These are phyloP conservation scores for Suillus variegatus DNA, from an alignment of 768 basidiomycete species.

Conservation along the genomic window DNA sequence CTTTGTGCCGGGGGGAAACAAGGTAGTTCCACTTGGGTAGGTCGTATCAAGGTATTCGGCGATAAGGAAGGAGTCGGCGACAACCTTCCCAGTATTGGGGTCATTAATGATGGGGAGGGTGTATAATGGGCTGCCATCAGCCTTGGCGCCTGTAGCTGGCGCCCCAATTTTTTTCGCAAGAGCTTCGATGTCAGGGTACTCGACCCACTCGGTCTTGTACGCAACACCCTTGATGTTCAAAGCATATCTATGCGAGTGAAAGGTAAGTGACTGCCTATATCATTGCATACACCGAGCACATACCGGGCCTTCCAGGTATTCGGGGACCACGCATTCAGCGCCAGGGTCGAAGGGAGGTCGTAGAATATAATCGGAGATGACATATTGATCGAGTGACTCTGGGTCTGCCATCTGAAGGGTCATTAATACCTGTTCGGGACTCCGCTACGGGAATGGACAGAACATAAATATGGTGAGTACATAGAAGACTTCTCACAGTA, in stretches of 20 bases:
- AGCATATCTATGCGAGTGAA: constrained; percentile 29
- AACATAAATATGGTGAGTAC: neutral
- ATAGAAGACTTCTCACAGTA: constrained; percentile 1
- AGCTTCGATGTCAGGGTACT: constrained; percentile 42
- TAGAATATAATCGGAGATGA: constrained; percentile 39
- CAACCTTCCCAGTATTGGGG: constrained; percentile 32
- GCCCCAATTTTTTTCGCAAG: constrained; percentile 35
- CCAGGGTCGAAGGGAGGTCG: constrained; percentile 41
- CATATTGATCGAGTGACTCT: constrained; percentile 20
- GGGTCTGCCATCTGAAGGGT: neutral
- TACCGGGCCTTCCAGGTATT: constrained; percentile 50
- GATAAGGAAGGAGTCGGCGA: constrained; percentile 45
- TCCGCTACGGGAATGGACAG: constrained; percentile 4
- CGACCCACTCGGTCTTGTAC: constrained; percentile 45
- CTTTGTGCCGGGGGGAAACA: constrained; percentile 43
- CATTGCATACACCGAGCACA: constrained; percentile 5
- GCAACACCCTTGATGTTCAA: constrained; percentile 43
- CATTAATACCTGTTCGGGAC: constrained; percentile 9
- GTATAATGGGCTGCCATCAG: constrained; percentile 35
- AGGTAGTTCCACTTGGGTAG: constrained; percentile 37
- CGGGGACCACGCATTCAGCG: constrained; percentile 39
- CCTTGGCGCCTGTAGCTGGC: constrained; percentile 28
- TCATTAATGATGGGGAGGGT: constrained; percentile 46
- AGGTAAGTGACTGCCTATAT: neutral
- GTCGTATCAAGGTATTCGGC: constrained; percentile 47